phyloP scores from a whole-genome alignment of 2,329 filamentous ascomycete species.

The Stemphylium vesicarium region DNA sequence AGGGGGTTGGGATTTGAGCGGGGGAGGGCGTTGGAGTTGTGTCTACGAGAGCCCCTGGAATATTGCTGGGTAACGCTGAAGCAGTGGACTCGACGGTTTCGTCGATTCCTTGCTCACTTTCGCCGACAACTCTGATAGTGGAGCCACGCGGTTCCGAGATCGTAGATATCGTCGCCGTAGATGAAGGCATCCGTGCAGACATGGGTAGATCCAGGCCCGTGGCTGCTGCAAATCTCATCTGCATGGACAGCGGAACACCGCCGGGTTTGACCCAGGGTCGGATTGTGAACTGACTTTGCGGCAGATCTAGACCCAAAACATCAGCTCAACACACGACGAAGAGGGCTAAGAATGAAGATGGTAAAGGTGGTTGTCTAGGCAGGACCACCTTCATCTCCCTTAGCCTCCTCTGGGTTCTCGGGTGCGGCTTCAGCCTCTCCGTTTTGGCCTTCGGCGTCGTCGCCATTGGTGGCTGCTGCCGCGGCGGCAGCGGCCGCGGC shows the following conservation, averaged over 20 bases:
- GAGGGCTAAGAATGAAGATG: conserved; percentile 18
- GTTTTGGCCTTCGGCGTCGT: conserved; percentile 34
- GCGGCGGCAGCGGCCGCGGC: conserved; percentile 37
- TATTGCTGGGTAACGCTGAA: background rate
- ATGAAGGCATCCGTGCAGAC: background rate
- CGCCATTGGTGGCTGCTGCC: conserved; percentile 24
- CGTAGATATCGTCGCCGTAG: background rate
- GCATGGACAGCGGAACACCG: conserved; percentile 26
- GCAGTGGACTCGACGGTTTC: background rate
- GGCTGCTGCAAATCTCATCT: conserved; percentile 14
- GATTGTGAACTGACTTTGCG: conserved; percentile 28
- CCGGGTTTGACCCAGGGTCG: conserved; percentile 38
- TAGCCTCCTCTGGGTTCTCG: conserved; percentile 35
- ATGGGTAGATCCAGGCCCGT: conserved; percentile 9
- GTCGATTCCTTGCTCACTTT: background rate
- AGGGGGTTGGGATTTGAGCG: background rate
- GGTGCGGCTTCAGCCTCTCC: conserved; percentile 23
- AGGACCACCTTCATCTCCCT: conserved; percentile 47
- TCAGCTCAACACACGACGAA: conserved; percentile 31
- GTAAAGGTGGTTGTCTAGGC: conserved; percentile 32
- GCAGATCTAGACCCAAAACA: conserved; percentile 25
- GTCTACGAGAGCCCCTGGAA: background rate
- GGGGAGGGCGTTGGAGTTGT: conserved; percentile 4
- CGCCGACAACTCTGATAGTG: conserved; percentile 19
- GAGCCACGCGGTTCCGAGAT: background rate